These are phyloP conservation scores for Fusarium succisae DNA, from an alignment of 2,329 filamentous ascomycete species.

Conservation along the genomic window DNA sequence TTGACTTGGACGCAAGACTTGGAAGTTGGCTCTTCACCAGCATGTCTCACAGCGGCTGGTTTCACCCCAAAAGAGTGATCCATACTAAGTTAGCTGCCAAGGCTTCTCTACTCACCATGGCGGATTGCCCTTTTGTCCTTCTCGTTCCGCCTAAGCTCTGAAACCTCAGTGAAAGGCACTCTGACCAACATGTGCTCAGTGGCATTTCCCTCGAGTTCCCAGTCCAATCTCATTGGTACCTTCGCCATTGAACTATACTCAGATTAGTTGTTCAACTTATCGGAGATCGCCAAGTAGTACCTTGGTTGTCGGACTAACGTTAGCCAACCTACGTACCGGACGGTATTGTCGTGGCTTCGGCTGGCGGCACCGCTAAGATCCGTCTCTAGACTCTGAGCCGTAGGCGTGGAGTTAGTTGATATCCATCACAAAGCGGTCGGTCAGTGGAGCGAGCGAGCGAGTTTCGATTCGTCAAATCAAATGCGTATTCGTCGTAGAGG, in stretches of 20 bases:
- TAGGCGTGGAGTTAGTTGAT: background rate
- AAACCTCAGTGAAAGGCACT: background rate
- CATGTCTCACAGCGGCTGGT: constrained; percentile 14
- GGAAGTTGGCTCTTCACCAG: background rate
- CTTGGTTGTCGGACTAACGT: background rate
- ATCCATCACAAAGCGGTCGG: background rate
- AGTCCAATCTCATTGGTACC: background rate
- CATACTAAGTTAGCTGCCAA: background rate
- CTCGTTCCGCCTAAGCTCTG: background rate
- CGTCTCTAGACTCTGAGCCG: background rate
- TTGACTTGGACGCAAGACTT: background rate
- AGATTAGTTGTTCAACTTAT: constrained; percentile 2
- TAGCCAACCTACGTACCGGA: background rate
- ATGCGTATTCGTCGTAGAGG: background rate
- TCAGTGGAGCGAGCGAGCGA: background rate
- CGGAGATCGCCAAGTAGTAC: background rate
- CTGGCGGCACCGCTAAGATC: constrained; percentile 21
- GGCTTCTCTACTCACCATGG: background rate
- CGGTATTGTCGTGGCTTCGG: constrained; percentile 5
- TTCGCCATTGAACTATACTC: background rate
- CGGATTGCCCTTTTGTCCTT: background rate
- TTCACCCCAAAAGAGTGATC: constrained; percentile 6
- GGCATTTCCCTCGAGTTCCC: background rate
- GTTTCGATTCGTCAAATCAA: constrained; percentile 9
- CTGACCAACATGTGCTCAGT: background rate